A percentile compares a stretch with the other conserved stretches of the same genome.
Evolutionary conservation across 176 grass and related monocot species (phyloP).

Genomic region (Pontederia paniculata): DNA sequence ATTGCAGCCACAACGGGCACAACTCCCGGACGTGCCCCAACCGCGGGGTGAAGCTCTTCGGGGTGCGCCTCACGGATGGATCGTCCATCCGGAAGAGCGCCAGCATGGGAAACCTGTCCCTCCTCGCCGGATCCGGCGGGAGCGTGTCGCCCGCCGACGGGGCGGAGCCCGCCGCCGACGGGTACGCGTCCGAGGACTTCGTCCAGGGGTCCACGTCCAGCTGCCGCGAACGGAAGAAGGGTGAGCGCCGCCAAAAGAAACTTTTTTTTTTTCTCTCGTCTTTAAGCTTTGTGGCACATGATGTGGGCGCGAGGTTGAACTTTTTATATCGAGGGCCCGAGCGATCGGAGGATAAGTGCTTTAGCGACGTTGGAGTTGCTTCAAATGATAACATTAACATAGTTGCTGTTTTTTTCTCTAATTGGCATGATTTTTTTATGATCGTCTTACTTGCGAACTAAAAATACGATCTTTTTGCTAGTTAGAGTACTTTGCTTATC

Average conservation of each 20-base stretch:
- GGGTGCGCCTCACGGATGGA: slow-evolving; percentile 80
- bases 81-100: slow-evolving; percentile 80
- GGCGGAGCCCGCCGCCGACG: slow-evolving; percentile 29
- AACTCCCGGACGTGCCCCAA: slow-evolving; percentile 95
- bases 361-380: too few relatives aligned
- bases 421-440: too few relatives aligned
- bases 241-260: slow-evolving; percentile 8
- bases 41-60: slow-evolving; percentile 87
- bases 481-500: too few relatives aligned
- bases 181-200: slow-evolving; percentile 86
- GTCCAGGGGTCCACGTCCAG: slow-evolving; percentile 79
- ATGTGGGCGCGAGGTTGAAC: too few relatives aligned
- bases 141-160: slow-evolving; percentile 61
- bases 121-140: slow-evolving; percentile 66
- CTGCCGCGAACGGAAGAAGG: slow-evolving; percentile 83
- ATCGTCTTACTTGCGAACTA: too few relatives aligned
- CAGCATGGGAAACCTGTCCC: slow-evolving; percentile 91
- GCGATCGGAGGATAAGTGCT: too few relatives aligned
- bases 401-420: too few relatives aligned
- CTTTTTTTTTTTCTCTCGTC: background rate
- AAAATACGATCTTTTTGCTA: too few relatives aligned
- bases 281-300: slow-evolving; percentile 3
- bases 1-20: slow-evolving; percentile 95
- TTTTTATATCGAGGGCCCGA: background rate
- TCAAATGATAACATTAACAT: too few relatives aligned